Conservation (phyloP, 169 alveolate genomes). For the Besnoitia besnoiti region DNA sequence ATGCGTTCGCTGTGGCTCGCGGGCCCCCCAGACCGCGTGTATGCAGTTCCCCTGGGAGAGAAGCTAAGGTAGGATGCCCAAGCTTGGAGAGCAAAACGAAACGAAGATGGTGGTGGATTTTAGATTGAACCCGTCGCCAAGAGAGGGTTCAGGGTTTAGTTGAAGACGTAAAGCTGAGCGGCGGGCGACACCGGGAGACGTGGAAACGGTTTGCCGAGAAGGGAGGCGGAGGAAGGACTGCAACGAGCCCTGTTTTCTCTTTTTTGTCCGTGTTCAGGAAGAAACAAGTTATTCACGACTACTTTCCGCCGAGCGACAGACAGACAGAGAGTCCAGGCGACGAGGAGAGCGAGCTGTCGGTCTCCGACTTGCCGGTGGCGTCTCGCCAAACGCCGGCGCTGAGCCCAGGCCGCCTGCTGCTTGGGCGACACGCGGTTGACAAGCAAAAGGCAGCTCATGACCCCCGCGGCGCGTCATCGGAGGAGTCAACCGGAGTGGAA, state of each 20-base stretch:
- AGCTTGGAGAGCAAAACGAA: not conserved
- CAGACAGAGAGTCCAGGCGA: not conserved
- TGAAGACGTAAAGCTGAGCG: too few relatives aligned
- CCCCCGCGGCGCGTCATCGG: not conserved
- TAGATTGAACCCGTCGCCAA: too few relatives aligned
- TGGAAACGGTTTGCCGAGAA: too few relatives aligned
- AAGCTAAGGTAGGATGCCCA: not conserved
- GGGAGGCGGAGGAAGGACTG: too few relatives aligned
- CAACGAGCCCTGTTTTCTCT: too few relatives aligned
- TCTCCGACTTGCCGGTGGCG: not conserved
- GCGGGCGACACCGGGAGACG: too few relatives aligned
- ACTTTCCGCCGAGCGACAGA: not conserved
- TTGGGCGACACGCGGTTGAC: not conserved
- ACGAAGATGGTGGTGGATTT: not conserved
- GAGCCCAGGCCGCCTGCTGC: not conserved
- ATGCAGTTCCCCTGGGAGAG: not conserved
- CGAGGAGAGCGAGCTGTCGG: not conserved
- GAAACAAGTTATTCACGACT: not conserved
- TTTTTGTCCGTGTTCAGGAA: too few relatives aligned
- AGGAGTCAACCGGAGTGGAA: too few relatives aligned
- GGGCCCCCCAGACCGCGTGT: constrained; percentile 19
- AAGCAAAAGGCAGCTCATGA: not conserved
- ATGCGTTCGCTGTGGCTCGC: not conserved
- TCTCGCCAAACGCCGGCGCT: not conserved
- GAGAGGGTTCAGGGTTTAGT: too few relatives aligned